A percentile compares a stretch with the other conserved stretches of the same genome.
Conservation (phyloP, 2,329 filamentous ascomycete genomes). For the Dothideomycetidae sp. region DNA sequence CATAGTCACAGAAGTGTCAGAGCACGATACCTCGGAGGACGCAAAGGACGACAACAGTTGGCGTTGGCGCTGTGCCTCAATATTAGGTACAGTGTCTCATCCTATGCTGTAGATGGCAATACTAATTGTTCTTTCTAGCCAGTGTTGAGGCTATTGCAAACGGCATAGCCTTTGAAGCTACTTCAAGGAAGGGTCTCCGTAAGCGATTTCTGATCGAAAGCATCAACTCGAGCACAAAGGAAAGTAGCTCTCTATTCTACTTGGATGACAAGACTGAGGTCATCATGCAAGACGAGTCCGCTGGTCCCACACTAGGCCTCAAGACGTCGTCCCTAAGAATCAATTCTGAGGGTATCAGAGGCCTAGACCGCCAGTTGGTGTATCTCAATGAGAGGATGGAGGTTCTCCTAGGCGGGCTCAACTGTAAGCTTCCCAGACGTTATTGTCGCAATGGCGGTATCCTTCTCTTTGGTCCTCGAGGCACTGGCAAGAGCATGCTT, state of each 20-base stretch:
- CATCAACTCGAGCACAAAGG: conserved; percentile 30
- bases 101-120: background rate
- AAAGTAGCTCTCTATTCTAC: conserved; percentile 9
- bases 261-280: conserved; percentile 17
- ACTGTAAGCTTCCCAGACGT: conserved; percentile 9
- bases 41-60: conserved; percentile 24
- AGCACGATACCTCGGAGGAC: conserved; percentile 15
- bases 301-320: conserved; percentile 9
- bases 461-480: conserved; percentile 65
- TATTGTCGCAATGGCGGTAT: conserved; percentile 40
- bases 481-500: conserved; percentile 72
- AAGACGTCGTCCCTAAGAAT: conserved; percentile 17
- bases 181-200: conserved; percentile 41
- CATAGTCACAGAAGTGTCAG: conserved; percentile 42
- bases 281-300: conserved; percentile 15
- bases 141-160: conserved; percentile 54
- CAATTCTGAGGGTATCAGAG: conserved; percentile 44
- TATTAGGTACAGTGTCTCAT: conserved; percentile 17
- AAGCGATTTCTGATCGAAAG: conserved; percentile 47
- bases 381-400: conserved; percentile 52
- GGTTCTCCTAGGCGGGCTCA: conserved; percentile 18
- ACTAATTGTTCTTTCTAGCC: conserved; percentile 23
- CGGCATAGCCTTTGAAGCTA: conserved; percentile 55
- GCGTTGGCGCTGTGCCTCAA: conserved; percentile 16
- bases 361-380: conserved; percentile 48